A percentile compares a stretch with the other conserved stretches of the same genome.
phyloP scores from a whole-genome alignment of 352 stramenopile genomes.

The Blastocystis sp. region DNA sequence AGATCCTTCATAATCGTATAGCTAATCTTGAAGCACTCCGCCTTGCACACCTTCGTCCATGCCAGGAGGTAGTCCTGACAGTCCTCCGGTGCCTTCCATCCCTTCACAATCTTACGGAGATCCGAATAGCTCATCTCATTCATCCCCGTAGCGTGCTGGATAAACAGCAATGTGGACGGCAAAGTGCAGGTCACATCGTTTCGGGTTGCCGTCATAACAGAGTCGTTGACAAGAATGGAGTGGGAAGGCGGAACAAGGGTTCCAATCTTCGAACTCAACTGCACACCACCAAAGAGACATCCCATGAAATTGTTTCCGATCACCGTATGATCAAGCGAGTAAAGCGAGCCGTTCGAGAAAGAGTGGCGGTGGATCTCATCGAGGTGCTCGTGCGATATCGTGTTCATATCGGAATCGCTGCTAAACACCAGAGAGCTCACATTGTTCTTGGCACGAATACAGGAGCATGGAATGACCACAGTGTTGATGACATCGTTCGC shows the following conservation, averaged over 20 bases:
- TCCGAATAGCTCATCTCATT: slow-evolving; percentile 29
- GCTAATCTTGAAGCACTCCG: slow-evolving; percentile 34
- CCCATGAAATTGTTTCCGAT: slow-evolving; percentile 31
- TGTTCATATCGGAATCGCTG: slow-evolving; percentile 1
- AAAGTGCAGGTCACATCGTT: slow-evolving; percentile 28
- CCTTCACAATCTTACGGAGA: slow-evolving; percentile 23
- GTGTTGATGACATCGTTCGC: slow-evolving; percentile 44
- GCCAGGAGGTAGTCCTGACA: slow-evolving; percentile 10
- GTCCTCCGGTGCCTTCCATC: slow-evolving; percentile 1
- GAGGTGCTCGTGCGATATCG: slow-evolving; percentile 16
- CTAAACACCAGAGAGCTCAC: slow-evolving; percentile 21
- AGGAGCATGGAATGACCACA: slow-evolving; percentile 37
- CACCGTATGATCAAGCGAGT: slow-evolving; percentile 28
- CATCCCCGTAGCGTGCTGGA: slow-evolving; percentile 42
- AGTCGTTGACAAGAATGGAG: slow-evolving; percentile 36
- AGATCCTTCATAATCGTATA: slow-evolving; percentile 62
- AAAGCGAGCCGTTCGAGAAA: slow-evolving; percentile 11
- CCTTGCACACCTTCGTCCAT: slow-evolving; percentile 53
- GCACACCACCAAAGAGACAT: slow-evolving; percentile 27
- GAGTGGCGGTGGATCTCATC: slow-evolving; percentile 44
- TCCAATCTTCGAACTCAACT: slow-evolving; percentile 9
- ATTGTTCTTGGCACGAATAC: slow-evolving; percentile 52
- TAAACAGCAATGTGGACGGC: slow-evolving; percentile 24
- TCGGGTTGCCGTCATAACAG: neutral
- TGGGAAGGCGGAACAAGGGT: neutral